phyloP scores from a whole-genome alignment of 2,329 filamentous ascomycete species.

The Aspergillus sp. region DNA sequence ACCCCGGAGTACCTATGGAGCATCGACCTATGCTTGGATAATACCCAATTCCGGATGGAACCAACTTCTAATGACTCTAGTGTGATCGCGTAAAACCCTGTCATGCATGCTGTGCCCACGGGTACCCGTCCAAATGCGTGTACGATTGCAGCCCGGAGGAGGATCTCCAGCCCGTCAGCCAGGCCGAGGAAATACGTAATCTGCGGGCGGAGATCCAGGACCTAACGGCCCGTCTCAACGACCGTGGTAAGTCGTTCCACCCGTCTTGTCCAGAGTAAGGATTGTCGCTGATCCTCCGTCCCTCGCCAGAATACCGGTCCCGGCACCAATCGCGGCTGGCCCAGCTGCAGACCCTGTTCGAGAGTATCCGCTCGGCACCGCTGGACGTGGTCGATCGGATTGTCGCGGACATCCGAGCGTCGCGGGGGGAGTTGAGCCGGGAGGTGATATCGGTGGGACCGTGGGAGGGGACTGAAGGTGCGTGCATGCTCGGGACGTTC shows the following conservation, averaged over 20 bases:
- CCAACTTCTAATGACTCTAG: conserved; percentile 17
- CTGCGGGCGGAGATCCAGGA: conserved; percentile 35
- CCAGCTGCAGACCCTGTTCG: conserved; percentile 33
- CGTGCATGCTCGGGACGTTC: background rate
- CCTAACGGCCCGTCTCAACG: conserved; percentile 25
- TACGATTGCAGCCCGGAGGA: conserved; percentile 35
- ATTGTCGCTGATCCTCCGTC: conserved; percentile 2
- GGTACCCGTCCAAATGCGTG: conserved; percentile 38
- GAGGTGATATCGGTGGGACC: conserved; percentile 18
- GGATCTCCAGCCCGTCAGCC: conserved; percentile 33
- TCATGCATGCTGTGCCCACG: conserved; percentile 40
- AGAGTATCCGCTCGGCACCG: conserved; percentile 34
- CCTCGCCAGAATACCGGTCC: conserved; percentile 12
- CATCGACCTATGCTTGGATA: background rate
- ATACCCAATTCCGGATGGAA: no score
- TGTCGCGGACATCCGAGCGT: conserved; percentile 27
- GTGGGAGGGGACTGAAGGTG: conserved; percentile 27
- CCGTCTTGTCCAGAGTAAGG: background rate
- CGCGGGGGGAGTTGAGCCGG: conserved; percentile 17
- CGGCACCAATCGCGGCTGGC: conserved; percentile 26
- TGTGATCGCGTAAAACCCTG: conserved; percentile 40
- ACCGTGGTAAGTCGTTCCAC: conserved; percentile 21
- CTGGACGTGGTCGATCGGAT: conserved; percentile 30
- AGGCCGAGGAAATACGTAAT: conserved; percentile 37
- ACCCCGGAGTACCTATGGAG: no score